A percentile compares a stretch with the other conserved stretches of the same genome.
phyloP scores from a whole-genome alignment of 2,329 filamentous ascomycete genomes.

The Decorospora gaudefroyi region DNA sequence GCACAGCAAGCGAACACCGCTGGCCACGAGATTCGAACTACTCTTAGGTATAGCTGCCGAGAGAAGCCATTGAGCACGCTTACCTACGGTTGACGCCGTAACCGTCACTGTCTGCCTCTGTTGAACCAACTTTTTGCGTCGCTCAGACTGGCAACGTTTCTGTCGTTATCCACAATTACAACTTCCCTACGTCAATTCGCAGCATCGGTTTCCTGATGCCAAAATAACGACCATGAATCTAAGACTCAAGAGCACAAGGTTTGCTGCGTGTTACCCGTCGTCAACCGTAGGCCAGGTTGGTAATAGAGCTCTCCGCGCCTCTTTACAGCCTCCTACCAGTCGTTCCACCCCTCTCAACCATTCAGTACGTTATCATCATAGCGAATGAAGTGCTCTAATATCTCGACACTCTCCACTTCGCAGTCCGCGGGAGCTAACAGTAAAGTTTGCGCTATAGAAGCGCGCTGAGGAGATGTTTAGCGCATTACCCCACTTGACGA shows the following conservation, averaged over 20 bases:
- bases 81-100: constrained; percentile 1
- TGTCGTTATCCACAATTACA: constrained; percentile 1
- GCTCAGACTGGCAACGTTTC: constrained; percentile 13
- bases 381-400: constrained; percentile 2
- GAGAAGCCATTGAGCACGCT: background rate
- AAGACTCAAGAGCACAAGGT: constrained; percentile 7
- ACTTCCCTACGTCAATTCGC: constrained; percentile 3
- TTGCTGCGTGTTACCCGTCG: constrained; percentile 8
- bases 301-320: constrained; percentile 15
- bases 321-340: background rate
- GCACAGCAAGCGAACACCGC: background rate
- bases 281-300: constrained; percentile 9
- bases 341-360: background rate
- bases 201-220: constrained; percentile 15
- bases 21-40: background rate
- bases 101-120: constrained; percentile 1
- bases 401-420: no score
- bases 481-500: constrained; percentile 28
- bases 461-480: constrained; percentile 18
- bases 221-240: constrained; percentile 12
- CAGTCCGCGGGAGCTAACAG: constrained; percentile 13
- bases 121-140: constrained; percentile 5
- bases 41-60: background rate
- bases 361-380: background rate
- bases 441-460: constrained; percentile 6